phyloP scores from a whole-genome alignment of 768 basidiomycete species.

The Mrakia blollopis region DNA sequence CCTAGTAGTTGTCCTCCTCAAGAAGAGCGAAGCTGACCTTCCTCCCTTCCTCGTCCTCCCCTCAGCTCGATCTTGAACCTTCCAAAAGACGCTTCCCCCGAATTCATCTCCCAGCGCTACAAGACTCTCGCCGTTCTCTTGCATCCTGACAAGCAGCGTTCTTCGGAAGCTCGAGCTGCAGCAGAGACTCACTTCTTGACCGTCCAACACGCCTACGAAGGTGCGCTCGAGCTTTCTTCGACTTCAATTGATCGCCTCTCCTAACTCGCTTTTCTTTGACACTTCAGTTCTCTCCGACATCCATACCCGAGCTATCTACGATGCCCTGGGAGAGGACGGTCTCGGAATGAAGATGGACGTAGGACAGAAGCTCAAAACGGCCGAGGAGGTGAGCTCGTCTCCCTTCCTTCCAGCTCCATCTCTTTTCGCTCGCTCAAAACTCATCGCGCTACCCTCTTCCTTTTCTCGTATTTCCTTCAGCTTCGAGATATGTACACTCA shows the following conservation, averaged over 20 bases:
- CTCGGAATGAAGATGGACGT: constrained; percentile 46
- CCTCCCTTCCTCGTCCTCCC: constrained; percentile 28
- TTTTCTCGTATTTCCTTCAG: constrained; percentile 14
- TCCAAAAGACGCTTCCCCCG: constrained; percentile 57
- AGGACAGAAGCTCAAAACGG: constrained; percentile 42
- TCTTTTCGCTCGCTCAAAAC: not conserved
- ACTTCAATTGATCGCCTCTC: no score
- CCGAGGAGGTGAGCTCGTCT: constrained; percentile 39
- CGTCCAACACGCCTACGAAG: constrained; percentile 78
- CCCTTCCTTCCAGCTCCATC: no score
- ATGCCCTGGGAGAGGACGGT: constrained; percentile 58
- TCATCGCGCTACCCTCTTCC: not conserved
- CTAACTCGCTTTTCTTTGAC: not conserved
- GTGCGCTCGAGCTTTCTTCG: constrained; percentile 45
- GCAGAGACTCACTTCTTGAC: constrained; percentile 67
- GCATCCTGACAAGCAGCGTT: constrained; percentile 77
- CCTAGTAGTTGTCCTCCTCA: not conserved
- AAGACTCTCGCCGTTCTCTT: constrained; percentile 51
- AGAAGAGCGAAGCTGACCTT: not conserved
- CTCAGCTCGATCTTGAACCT: constrained; percentile 74
- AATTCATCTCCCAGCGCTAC: constrained; percentile 67
- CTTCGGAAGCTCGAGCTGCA: constrained; percentile 53
- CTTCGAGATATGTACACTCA: constrained; percentile 39
- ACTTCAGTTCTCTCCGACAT: constrained; percentile 60
- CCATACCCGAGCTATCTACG: constrained; percentile 60